These are phyloP conservation scores for Russula earlei DNA, from an alignment of 768 basidiomycete species.

Conservation along the genomic window DNA sequence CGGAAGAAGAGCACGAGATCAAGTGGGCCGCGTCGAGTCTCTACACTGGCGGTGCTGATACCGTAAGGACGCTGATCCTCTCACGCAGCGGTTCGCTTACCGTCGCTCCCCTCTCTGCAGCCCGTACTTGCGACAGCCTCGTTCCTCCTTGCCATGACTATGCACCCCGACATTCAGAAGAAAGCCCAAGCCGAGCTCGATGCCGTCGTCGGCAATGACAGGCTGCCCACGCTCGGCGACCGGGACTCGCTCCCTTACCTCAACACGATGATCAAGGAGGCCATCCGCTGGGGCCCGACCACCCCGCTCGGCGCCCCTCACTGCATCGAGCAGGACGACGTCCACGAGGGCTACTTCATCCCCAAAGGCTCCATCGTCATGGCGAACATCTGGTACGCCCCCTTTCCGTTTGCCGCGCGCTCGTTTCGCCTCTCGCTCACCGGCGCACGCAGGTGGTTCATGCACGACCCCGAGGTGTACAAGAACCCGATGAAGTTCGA, in stretches of 20 bases:
- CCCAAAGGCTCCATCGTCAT: conserved; percentile 31
- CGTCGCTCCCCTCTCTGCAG: not conserved
- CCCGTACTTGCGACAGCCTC: conserved; percentile 23
- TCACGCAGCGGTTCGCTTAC: not conserved
- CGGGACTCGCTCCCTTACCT: conserved; percentile 21
- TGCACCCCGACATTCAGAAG: conserved; percentile 20
- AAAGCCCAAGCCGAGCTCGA: conserved; percentile 24
- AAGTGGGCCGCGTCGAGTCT: conserved; percentile 23
- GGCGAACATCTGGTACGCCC: conserved; percentile 28
- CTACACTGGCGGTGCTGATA: conserved; percentile 22
- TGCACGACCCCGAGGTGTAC: conserved; percentile 26
- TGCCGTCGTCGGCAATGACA: conserved; percentile 18
- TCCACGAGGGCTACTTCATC: conserved; percentile 31
- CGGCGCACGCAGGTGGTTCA: conserved; percentile 21
- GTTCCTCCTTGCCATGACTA: conserved; percentile 25
- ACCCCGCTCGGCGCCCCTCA: conserved; percentile 28
- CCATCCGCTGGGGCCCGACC: conserved; percentile 22
- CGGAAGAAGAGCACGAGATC: conserved; percentile 18
- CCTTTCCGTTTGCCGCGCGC: not conserved
- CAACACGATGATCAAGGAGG: conserved; percentile 19
- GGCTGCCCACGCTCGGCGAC: conserved; percentile 19
- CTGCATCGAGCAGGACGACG: conserved; percentile 29
- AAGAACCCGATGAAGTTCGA: conserved; percentile 24
- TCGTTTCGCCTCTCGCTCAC: not conserved
- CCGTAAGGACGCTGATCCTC: conserved; percentile 2